These are phyloP conservation scores for Gossypium davidsonii DNA, from an alignment of 441 rosid species.

Conservation along the genomic window DNA sequence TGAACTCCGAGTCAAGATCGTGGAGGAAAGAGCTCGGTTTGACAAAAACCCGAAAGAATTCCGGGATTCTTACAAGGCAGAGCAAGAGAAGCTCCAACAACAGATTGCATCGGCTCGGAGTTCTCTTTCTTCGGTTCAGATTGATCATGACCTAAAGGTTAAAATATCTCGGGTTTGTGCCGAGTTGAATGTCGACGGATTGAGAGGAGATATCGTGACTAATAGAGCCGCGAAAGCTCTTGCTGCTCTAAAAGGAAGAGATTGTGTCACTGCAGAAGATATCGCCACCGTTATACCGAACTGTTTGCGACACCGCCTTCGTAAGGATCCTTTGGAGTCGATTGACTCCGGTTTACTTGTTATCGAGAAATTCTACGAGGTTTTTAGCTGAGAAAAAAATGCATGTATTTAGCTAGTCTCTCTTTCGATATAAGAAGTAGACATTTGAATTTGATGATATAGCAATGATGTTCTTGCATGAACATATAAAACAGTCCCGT, in stretches of 20 bases:
- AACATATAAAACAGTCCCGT: not conserved
- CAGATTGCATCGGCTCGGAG: constrained; percentile 64
- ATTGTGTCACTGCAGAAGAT: constrained; percentile 67
- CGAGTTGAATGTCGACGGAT: constrained; percentile 85
- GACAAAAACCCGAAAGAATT: constrained; percentile 81
- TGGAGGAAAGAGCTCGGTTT: constrained; percentile 80
- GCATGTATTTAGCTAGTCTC: constrained; percentile 10
- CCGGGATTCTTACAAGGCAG: constrained; percentile 56
- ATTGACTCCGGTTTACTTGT: constrained; percentile 85
- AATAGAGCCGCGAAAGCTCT: constrained; percentile 91
- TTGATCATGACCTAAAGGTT: constrained; percentile 69
- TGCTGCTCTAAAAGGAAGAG: constrained; percentile 76
- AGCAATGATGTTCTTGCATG: no score
- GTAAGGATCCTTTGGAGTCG: constrained; percentile 90
- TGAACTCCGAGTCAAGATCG: constrained; percentile 83
- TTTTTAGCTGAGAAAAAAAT: constrained; percentile 40
- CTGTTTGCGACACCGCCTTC: constrained; percentile 82
- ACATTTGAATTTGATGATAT: not conserved
- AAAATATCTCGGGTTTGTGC: constrained; percentile 89
- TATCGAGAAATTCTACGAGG: constrained; percentile 76
- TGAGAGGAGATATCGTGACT: constrained; percentile 85
- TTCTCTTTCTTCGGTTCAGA: constrained; percentile 59
- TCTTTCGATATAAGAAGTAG: not conserved
- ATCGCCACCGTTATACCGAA: constrained; percentile 86
- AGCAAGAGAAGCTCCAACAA: constrained; percentile 72